These are phyloP conservation scores for Septoria petroselini DNA, from an alignment of 2,329 filamentous ascomycete species.

Conservation along the genomic window DNA sequence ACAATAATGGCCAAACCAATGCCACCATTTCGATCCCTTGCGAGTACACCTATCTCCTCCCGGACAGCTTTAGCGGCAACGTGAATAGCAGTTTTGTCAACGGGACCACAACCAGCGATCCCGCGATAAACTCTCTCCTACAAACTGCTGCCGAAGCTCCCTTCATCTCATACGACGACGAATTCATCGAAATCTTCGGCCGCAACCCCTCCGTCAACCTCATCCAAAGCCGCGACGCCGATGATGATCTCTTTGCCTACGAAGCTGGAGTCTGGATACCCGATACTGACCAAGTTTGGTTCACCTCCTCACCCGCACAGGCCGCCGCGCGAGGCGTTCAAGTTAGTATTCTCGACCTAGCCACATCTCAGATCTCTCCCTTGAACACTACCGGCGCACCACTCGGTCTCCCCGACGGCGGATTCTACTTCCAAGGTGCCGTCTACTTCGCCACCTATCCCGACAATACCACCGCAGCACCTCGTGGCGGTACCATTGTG, in stretches of 20 bases:
- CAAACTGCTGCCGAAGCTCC: background rate
- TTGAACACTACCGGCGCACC: background rate
- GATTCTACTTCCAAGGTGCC: slow-evolving; percentile 5
- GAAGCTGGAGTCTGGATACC: slow-evolving; percentile 16
- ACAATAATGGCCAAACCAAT: too few relatives aligned
- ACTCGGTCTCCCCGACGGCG: background rate
- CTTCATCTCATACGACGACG: slow-evolving; percentile 1
- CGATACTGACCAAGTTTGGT: slow-evolving; percentile 6
- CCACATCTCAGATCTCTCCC: background rate
- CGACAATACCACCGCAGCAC: background rate
- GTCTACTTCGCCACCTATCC: slow-evolving; percentile 3
- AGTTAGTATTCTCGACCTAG: background rate
- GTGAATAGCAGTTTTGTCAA: background rate
- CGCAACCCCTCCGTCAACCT: background rate
- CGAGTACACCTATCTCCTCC: background rate
- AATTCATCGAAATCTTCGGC: slow-evolving; percentile 3
- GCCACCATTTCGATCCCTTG: background rate
- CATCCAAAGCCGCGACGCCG: background rate
- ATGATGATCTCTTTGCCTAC: background rate
- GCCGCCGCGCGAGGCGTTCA: background rate
- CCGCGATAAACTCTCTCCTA: background rate
- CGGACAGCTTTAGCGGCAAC: slow-evolving; percentile 1
- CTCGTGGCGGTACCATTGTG: background rate
- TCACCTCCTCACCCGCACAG: background rate
- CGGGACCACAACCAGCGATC: background rate